Percentiles rank a stretch among this genome's conserved stretches.
These are phyloP conservation scores for Trametes polyzona DNA, from an alignment of 1,284 basidiomycete species.

Conservation along the genomic window DNA sequence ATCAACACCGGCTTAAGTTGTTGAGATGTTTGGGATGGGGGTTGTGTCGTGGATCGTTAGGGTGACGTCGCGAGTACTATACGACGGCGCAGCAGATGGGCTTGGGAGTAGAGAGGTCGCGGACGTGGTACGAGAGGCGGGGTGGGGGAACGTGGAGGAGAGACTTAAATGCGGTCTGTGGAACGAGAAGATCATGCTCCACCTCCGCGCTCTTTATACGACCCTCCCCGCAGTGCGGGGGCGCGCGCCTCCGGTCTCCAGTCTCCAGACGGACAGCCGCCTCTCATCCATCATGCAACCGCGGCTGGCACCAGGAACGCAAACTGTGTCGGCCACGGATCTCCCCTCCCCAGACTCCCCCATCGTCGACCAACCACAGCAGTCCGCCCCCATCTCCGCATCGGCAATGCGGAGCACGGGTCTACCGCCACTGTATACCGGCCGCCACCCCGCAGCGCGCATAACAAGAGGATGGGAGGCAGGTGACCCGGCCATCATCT, in stretches of 20 bases:
- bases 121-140: neutral
- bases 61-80: too few relatives aligned
- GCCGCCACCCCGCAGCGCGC: neutral
- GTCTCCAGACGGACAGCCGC: slow-evolving; percentile 4
- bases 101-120: neutral
- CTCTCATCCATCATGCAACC: neutral
- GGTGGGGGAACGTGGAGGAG: neutral
- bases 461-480: neutral
- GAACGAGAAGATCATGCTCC: slow-evolving; percentile 1
- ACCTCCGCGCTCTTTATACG: slow-evolving; percentile 11
- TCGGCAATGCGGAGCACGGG: slow-evolving; percentile 16
- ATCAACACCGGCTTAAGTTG: slow-evolving; percentile 5
- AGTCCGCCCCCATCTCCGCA: too few relatives aligned
- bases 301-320: neutral
- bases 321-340: too few relatives aligned
- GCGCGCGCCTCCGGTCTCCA: neutral
- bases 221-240: neutral
- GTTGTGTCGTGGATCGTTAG: too few relatives aligned
- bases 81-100: too few relatives aligned
- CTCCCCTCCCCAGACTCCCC: too few relatives aligned
- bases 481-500: slow-evolving; percentile 19
- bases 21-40: neutral
- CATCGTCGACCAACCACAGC: too few relatives aligned
- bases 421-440: slow-evolving; percentile 12
- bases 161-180: slow-evolving; percentile 2